Percentiles rank a stretch among this genome's conserved stretches.
Evolutionary conservation across 371 early-diverging fungal species (phyloP).

Genomic region (Syncephalis fuscata): DNA sequence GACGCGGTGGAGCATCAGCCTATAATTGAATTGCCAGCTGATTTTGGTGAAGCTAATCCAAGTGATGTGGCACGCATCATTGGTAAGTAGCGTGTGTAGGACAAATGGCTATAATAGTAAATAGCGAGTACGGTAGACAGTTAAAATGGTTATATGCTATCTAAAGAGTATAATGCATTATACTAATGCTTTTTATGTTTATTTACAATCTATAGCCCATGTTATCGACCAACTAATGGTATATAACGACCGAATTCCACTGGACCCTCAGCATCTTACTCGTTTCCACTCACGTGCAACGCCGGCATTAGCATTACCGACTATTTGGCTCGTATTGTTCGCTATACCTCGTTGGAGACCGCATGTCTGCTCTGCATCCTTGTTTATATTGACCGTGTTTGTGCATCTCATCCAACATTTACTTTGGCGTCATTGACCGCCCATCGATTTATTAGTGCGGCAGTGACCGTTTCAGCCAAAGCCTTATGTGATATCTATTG

Average conservation of each 20-base stretch:
- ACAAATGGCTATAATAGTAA: too few relatives aligned
- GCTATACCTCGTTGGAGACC: constrained; percentile 82
- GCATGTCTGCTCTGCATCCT: constrained; percentile 70
- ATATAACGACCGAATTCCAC: constrained; percentile 80
- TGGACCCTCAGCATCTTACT: constrained; percentile 63
- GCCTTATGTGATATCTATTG: constrained; percentile 72
- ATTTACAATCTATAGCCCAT: constrained; percentile 28
- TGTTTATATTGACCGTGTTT: constrained; percentile 86
- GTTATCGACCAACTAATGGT: constrained; percentile 55
- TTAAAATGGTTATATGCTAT: too few relatives aligned
- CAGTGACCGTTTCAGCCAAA: constrained; percentile 79
- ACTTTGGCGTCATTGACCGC: constrained; percentile 85
- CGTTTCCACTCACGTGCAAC: constrained; percentile 92
- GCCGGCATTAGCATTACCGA: constrained; percentile 71
- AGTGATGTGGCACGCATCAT: too few relatives aligned
- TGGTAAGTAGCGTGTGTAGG: too few relatives aligned
- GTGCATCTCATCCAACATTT: constrained; percentile 57
- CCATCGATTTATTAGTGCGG: constrained; percentile 89
- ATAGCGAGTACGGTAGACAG: too few relatives aligned
- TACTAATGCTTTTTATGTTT: too few relatives aligned
- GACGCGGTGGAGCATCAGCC: too few relatives aligned
- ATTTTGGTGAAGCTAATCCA: too few relatives aligned
- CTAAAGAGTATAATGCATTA: too few relatives aligned
- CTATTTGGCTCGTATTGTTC: constrained; percentile 68
- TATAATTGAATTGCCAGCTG: too few relatives aligned